These are phyloP conservation scores for Pezicula rhizophila DNA, from an alignment of 2,329 filamentous ascomycete species.

Conservation along the genomic window DNA sequence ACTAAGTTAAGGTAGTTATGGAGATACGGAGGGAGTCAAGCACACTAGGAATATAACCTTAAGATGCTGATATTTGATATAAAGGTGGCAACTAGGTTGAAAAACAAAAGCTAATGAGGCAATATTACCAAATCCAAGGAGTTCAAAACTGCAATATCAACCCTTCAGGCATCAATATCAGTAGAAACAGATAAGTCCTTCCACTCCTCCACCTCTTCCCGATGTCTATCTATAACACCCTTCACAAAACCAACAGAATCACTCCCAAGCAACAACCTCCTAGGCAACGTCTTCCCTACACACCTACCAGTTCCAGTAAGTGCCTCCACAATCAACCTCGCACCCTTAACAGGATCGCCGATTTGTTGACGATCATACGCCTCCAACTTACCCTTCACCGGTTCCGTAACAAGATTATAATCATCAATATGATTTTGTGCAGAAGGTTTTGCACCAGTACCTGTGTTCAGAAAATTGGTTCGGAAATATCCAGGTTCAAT, in stretches of 20 bases:
- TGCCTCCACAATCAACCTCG: conserved; percentile 32
- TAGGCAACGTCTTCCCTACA: conserved; percentile 24
- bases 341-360: conserved; percentile 31
- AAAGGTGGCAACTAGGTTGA: too few relatives aligned
- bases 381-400: conserved; percentile 15
- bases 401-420: background rate
- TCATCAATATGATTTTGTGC: conserved; percentile 6
- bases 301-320: conserved; percentile 26
- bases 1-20: too few relatives aligned
- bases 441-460: background rate
- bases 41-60: too few relatives aligned
- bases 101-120: too few relatives aligned
- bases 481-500: conserved; percentile 46
- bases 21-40: too few relatives aligned
- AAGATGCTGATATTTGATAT: too few relatives aligned
- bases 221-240: conserved; percentile 16
- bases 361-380: conserved; percentile 29
- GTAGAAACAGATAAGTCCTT: conserved; percentile 13
- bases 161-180: conserved; percentile 8
- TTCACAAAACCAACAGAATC: conserved; percentile 28
- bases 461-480: conserved; percentile 36
- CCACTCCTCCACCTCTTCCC: conserved; percentile 12
- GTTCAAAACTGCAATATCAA: background rate
- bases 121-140: too few relatives aligned
- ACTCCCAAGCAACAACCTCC: conserved; percentile 29